Evolutionary conservation across 2,329 filamentous ascomycete genomes (phyloP), one percentile per base, ranked within the genome.

Genomic region (Talaromyces sp.): DNA sequence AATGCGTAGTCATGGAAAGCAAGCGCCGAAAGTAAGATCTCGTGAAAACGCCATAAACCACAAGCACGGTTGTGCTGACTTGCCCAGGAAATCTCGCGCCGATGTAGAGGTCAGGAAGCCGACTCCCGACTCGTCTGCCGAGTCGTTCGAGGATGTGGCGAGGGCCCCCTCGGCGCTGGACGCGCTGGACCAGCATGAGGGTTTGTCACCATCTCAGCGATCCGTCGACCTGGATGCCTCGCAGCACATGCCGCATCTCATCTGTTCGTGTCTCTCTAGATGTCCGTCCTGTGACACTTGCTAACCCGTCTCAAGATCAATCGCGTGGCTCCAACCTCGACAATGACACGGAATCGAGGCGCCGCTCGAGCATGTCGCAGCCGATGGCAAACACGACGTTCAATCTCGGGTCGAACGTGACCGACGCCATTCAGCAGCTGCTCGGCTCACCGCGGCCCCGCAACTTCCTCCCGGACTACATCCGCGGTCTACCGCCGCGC

Each of bases 401-500:
- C 14, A 58, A 58, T 19, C 32, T 62, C 19, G 56, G 38, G 8
- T 56, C 60, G 3, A 70, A 72, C 60, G 66, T 73, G 53, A 73
- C 70, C 17, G 64, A 74, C 64, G 65, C 75, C 64, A 72, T 73
- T 61, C 71, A 71, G 61, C 73, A 73, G 57, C 62, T 74, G 55
- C 67, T 74, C 58, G 77, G 61, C 71, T 77, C 70, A 69, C 77
- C 70, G 64, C 13, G 43, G 9, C 43, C 43, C n/a, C 38, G 51
- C 56, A 41, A 84, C 64, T 75, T 80, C 35, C 80, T 87, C 32
- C 84, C 85, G 7, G 73, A 86, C 60, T 97, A 91, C 70, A 86
- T 97, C 69, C 90, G 90, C 68, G 88, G 91, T 26, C 80, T 96
- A 7, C 91, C 92, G 0, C 76, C 84, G 50, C 89, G 88, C 69